Evolutionary conservation across 495 filamentous ascomycete genomes (phyloP).

Genomic region (Talaromyces stipitatus): DNA sequence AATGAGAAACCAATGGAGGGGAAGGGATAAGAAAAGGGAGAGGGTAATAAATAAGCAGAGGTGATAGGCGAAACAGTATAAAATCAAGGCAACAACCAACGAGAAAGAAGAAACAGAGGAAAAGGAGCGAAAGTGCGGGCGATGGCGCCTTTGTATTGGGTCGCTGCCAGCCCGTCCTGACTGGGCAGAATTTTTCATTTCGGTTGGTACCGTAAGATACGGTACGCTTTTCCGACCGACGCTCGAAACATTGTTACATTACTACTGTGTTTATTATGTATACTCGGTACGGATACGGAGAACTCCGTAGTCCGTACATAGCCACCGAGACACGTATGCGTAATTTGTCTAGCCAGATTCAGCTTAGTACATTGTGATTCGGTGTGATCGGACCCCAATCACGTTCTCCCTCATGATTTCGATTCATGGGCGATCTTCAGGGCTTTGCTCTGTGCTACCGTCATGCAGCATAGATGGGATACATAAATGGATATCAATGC

Average conservation of each 20-base stretch:
- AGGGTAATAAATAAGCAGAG: not conserved
- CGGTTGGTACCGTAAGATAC: not conserved
- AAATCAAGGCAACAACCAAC: not conserved
- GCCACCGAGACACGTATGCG: not conserved
- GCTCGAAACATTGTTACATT: not conserved
- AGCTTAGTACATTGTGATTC: not conserved
- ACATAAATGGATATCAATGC: not conserved
- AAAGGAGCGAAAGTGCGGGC: slow-evolving; percentile 22
- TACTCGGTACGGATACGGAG: too few species aligned
- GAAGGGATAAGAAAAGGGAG: not conserved
- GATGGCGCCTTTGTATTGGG: slow-evolving; percentile 43
- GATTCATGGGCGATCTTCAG: not conserved
- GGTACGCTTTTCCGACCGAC: not conserved
- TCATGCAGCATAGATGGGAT: not conserved
- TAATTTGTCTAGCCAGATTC: not conserved
- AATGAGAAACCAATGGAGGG: not conserved
- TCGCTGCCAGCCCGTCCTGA: slow-evolving; percentile 1
- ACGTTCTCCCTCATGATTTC: not conserved
- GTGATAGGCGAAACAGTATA: not conserved
- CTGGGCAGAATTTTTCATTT: not conserved
- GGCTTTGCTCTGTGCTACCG: not conserved
- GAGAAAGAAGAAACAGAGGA: slow-evolving; percentile 3
- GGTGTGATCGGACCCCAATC: not conserved
- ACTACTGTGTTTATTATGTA: not conserved
- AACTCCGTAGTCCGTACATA: too few species aligned